Evolutionary conservation across 768 basidiomycete species (phyloP).

Genomic region (Kwoniella bestiolae): DNA sequence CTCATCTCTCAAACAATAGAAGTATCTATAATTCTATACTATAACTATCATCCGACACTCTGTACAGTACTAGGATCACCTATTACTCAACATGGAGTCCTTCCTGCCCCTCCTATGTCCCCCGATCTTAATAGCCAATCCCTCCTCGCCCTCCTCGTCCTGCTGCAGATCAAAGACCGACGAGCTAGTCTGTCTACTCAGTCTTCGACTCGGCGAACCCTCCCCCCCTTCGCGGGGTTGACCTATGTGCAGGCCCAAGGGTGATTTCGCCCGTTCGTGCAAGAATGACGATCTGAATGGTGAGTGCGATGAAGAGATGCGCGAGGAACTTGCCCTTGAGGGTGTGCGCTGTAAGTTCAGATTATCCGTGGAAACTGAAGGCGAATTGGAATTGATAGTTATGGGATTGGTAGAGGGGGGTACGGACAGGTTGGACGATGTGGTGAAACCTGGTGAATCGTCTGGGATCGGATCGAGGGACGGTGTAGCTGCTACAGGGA

Average conservation of each 20-base stretch:
- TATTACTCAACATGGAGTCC: conserved; percentile 19
- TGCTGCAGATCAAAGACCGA: conserved; percentile 27
- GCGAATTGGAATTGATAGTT: neutral
- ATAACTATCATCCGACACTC: neutral
- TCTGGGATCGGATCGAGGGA: conserved; percentile 42
- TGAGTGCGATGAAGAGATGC: conserved; percentile 12
- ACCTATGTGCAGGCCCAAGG: conserved; percentile 12
- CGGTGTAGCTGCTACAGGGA: conserved; percentile 22
- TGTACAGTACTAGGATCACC: neutral
- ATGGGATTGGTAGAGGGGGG: conserved; percentile 2
- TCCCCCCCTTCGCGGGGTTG: neutral
- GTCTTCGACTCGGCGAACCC: conserved; percentile 5
- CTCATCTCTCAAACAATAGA: neutral
- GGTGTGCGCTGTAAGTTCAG: conserved; percentile 11
- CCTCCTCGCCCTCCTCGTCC: conserved; percentile 45
- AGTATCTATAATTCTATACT: neutral
- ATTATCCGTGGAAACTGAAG: neutral
- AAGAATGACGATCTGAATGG: conserved; percentile 13
- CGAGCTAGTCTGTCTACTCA: conserved; percentile 7
- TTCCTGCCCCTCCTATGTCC: conserved; percentile 23
- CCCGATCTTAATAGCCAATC: conserved; percentile 47
- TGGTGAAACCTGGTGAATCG: conserved; percentile 25
- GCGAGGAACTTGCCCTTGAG: conserved; percentile 18
- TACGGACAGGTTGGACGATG: conserved; percentile 1
- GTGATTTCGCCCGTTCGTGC: conserved; percentile 24